Conservation (phyloP, 139 green algal species). For the Chlamydomonas schloesseri region DNA sequence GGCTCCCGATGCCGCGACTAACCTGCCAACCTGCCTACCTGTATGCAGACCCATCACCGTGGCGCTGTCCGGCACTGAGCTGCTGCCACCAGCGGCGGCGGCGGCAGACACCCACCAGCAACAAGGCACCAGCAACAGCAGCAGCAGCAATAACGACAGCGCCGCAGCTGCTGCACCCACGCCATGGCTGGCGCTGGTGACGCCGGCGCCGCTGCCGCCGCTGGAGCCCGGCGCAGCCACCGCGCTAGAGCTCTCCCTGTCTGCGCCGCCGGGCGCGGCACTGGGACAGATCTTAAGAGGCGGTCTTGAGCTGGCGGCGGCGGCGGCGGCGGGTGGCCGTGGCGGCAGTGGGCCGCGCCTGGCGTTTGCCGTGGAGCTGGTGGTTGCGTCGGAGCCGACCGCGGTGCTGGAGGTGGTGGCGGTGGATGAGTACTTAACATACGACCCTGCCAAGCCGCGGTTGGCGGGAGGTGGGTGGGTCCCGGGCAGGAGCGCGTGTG, state of each 20-base stretch:
- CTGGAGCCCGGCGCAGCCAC: neutral
- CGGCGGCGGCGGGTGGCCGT: neutral
- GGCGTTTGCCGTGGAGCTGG: constrained; percentile 3
- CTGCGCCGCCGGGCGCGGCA: neutral
- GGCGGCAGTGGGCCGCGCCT: too few species aligned
- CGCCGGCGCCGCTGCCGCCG: neutral
- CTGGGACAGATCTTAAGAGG: neutral
- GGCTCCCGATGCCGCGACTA: too few species aligned
- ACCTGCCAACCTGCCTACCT: too few species aligned
- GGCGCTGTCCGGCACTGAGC: too few species aligned
- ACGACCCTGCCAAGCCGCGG: neutral
- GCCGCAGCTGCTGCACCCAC: too few species aligned
- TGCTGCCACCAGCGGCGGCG: too few species aligned
- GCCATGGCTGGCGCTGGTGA: neutral
- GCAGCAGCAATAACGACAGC: too few species aligned
- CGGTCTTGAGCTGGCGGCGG: neutral
- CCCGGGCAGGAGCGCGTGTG: too few species aligned
- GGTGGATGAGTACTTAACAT: constrained; percentile 34
- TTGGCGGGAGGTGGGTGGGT: neutral
- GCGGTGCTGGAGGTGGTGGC: constrained; percentile 4
- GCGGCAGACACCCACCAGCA: too few species aligned
- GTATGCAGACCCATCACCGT: too few species aligned
- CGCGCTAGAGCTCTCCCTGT: neutral
- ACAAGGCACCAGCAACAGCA: too few species aligned
- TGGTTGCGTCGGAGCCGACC: neutral